Percentiles rank a stretch among this genome's conserved stretches.
These are phyloP conservation scores for Cyberlindnera maclurae DNA, from an alignment of 805 yeast genomes.

Conservation along the genomic window DNA sequence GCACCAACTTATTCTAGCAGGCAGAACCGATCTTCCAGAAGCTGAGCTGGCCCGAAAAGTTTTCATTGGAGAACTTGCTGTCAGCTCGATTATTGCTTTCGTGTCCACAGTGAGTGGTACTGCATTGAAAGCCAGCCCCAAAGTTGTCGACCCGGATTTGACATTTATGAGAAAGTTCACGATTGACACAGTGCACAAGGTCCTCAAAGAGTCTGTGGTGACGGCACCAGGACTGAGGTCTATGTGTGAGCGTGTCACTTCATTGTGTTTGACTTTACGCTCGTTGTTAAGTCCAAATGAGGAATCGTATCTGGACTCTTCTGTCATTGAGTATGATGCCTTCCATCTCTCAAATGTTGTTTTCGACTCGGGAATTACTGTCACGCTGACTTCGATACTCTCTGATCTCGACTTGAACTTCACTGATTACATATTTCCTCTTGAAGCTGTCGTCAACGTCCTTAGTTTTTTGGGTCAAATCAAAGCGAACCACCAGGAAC, in stretches of 20 bases:
- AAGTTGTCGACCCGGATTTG: slow-evolving; percentile 60
- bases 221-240: slow-evolving; percentile 31
- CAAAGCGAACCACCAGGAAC: slow-evolving; percentile 48
- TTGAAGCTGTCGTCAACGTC: slow-evolving; percentile 54
- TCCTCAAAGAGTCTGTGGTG: slow-evolving; percentile 44
- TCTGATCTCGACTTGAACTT: slow-evolving; percentile 67
- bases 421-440: slow-evolving; percentile 54
- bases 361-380: slow-evolving; percentile 59
- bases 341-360: slow-evolving; percentile 58
- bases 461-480: slow-evolving; percentile 49
- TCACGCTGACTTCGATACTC: slow-evolving; percentile 49
- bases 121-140: slow-evolving; percentile 32
- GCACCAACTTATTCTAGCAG: slow-evolving; percentile 62
- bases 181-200: slow-evolving; percentile 58
- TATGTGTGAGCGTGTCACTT: slow-evolving; percentile 49
- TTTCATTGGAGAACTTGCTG: slow-evolving; percentile 55
- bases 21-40: slow-evolving; percentile 26
- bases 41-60: slow-evolving; percentile 43
- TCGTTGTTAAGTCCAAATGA: slow-evolving; percentile 21
- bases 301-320: slow-evolving; percentile 15
- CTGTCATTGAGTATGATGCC: slow-evolving; percentile 49
- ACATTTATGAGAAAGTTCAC: slow-evolving; percentile 67
- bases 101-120: slow-evolving; percentile 44
- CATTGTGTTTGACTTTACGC: slow-evolving; percentile 20
- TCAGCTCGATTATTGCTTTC: slow-evolving; percentile 53